Conservation (phyloP, 2,329 filamentous ascomycete species). For the Botrytis byssoidea region DNA sequence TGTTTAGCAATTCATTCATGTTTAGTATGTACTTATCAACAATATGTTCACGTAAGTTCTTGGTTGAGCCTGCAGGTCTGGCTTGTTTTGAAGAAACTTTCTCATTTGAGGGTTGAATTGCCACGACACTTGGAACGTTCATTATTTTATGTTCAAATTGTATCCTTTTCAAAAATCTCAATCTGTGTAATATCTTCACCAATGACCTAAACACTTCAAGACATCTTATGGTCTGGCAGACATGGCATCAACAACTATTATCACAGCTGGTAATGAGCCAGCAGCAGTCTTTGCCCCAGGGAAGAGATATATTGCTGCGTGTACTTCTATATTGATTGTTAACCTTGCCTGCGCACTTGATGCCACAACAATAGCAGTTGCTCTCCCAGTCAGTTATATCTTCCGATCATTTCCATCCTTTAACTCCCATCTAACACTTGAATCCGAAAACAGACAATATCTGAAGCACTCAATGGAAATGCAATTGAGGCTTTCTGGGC, state of each 20-base stretch:
- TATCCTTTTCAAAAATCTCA: neutral
- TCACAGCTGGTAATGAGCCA: neutral
- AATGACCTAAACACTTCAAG: neutral
- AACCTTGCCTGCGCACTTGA: conserved; percentile 61
- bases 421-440: conserved; percentile 25
- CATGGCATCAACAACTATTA: neutral
- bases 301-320: conserved; percentile 11
- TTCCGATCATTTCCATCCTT: neutral
- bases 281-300: neutral
- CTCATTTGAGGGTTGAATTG: neutral
- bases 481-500: conserved; percentile 66
- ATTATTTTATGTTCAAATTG: neutral
- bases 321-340: conserved; percentile 16
- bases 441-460: conserved; percentile 46
- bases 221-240: neutral
- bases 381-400: conserved; percentile 28
- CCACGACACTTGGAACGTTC: neutral
- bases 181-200: neutral
- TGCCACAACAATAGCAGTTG: conserved; percentile 53
- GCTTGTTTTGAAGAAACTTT: neutral
- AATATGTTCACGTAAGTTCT: neutral
- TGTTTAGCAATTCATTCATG: neutral
- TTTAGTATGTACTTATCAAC: neutral
- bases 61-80: neutral
- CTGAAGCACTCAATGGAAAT: conserved; percentile 50